Evolutionary conservation across 2,329 filamentous ascomycete species (phyloP), one percentile per base, ranked within the genome.

Genomic region (Fusarium torreyae): DNA sequence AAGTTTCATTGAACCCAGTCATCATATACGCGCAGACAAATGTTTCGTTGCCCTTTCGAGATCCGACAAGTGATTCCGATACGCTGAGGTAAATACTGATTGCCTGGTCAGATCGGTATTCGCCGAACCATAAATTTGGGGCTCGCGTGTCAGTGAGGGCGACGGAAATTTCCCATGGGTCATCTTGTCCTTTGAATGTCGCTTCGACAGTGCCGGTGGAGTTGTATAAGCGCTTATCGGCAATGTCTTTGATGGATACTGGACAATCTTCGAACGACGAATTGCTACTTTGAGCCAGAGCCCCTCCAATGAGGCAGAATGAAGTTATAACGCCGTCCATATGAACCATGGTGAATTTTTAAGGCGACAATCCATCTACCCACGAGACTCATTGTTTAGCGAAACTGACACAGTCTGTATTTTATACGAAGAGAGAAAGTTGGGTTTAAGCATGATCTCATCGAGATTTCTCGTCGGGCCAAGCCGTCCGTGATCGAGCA

Each of bases 301-400:
- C 18, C 1, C 11, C 4, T 2, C 24, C 26, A 1, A 28, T 34
- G 1, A 59, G 10, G 14, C 1, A 36, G 3, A 40, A 7, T 14
- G 4, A 33, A 5, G 1, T 1, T 10, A 31, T 8, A 5, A 18
- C 7, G 4, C 18, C 7, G 6, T 18, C 7, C 3, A 14, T 3
- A 2, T 3, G 11, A 0, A 26, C 5, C 1, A 26, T 53, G n/a
- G 2, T 34, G 3, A 5, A n/a, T 0, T 9, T 9, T 28, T 7
- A 28, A 28, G 2, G 10, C 8, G 26, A 28, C 3, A 10, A 28
- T 10, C 22, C 4, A 24, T 24, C 4, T 24, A 24, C 26, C 26
- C 6, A 28, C 26, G 26, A 28, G 26, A 28, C 26, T 9, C 9
- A 28, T 28, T 9, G 2, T 9, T 3, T 10, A 28, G 26, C 26